These are phyloP conservation scores for Primulina huaijiensis DNA, from an alignment of 257 asterid genomes.

Conservation along the genomic window DNA sequence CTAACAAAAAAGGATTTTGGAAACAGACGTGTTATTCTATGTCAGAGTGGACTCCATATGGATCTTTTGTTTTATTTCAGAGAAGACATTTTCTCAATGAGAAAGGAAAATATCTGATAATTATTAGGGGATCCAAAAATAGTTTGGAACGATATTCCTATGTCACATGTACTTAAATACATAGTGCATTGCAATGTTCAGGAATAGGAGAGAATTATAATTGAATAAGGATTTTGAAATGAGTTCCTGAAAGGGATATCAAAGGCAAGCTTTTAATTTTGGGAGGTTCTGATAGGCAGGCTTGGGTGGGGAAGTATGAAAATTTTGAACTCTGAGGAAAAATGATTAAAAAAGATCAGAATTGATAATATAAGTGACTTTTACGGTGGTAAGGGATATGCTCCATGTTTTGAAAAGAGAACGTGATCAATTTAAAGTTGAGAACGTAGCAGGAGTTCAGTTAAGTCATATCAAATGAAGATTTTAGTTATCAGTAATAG, in stretches of 20 bases:
- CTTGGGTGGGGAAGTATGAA: not conserved
- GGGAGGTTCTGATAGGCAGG: not conserved
- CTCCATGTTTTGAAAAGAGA: not conserved
- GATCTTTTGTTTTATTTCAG: not conserved
- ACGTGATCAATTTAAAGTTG: not conserved
- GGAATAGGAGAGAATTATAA: not conserved
- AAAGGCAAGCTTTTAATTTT: not conserved
- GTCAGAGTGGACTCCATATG: not conserved
- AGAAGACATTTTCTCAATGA: not conserved
- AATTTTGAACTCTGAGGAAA: not conserved
- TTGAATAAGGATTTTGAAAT: not conserved
- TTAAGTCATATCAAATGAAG: not conserved
- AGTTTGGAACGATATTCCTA: not conserved
- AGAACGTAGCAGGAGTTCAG: not conserved
- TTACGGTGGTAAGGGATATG: not conserved
- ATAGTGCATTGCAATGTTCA: not conserved
- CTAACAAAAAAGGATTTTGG: slow-evolving; percentile 6
- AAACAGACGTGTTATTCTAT: not conserved
- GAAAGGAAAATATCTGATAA: not conserved
- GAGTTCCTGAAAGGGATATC: not conserved
- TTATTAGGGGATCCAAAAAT: not conserved
- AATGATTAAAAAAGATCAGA: no score
- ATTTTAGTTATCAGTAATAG: not conserved
- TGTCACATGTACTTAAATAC: not conserved
- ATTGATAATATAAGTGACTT: not conserved